Base-by-base conservation (phyloP, 139 green algal species). In the Nannochloris sp. region DNA sequence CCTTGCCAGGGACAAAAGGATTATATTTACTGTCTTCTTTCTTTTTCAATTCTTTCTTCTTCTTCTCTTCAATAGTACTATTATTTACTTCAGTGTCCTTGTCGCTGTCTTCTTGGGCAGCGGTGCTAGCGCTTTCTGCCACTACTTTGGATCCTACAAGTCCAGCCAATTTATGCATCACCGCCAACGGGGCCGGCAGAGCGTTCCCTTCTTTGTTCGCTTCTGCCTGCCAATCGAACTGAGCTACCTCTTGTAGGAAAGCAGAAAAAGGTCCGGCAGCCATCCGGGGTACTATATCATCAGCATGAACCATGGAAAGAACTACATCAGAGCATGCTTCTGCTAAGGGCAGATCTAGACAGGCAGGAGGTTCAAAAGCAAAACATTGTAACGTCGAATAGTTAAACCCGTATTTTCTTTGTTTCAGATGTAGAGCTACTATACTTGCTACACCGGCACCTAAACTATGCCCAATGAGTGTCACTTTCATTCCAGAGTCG, bases 211-310 rank as follows among this genome's bases (percentile, higher is more conserved):
- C 32, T 0, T 53, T 15, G 31, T 27, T 24, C 33, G 31, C 34
- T 24, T 45, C 38, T n/a, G 37, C 24, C 30, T n/a, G n/a, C 68
- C 56, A 75, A 42, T 75, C 68, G 23, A 75, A 75, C 30, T 8
- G 29, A 4, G 46, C 45, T 15, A 75, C 45, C 33, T 75, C 68
- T 27, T 75, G 34, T 12, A 75, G 60, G 19, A 75, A 24, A 29
- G 53, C 9, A 6, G 12, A 38, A 13, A 54, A 51, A 53, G 53
- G 37, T 24, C 56, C 30, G 23, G 35, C 36, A 24, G 37, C 19
- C 27, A 73, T 25, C 23, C 67, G 38, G 5, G 70, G 70, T 32
- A 76, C 70, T 4, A 70, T 47, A 53, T 76, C 70, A 30, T 76
- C 62, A 3, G 13, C 48, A 15, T 67, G 38, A 7, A 72, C 62